phyloP scores from a whole-genome alignment of 768 basidiomycete species.

The Pulveroboletus sp. region DNA sequence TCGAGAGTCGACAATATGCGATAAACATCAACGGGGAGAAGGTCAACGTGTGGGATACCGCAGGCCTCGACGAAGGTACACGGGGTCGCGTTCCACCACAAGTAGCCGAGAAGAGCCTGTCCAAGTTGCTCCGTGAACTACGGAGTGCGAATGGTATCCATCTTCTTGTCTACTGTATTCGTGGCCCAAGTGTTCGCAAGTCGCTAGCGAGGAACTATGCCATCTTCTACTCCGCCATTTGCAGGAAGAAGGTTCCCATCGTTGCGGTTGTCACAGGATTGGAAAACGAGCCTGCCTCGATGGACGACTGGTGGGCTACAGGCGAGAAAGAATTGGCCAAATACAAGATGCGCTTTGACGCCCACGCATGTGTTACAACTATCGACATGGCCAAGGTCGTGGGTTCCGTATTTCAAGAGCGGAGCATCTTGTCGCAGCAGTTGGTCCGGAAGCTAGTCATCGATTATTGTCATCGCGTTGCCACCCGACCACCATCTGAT shows the following conservation, averaged over 20 bases:
- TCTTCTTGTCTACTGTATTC: slow-evolving; percentile 34
- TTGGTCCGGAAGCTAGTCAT: slow-evolving; percentile 21
- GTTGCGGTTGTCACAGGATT: slow-evolving; percentile 32
- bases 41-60: slow-evolving; percentile 32
- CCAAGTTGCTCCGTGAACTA: slow-evolving; percentile 32
- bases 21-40: slow-evolving; percentile 14
- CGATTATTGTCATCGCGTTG: slow-evolving; percentile 13
- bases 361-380: slow-evolving; percentile 43
- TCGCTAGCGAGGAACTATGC: slow-evolving; percentile 28
- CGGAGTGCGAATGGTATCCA: slow-evolving; percentile 27
- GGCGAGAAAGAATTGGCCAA: slow-evolving; percentile 31
- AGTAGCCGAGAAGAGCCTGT: slow-evolving; percentile 25
- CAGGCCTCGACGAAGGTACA: slow-evolving; percentile 29
- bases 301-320: slow-evolving; percentile 38
- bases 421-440: slow-evolving; percentile 20
- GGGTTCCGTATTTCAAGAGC: slow-evolving; percentile 17
- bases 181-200: slow-evolving; percentile 26
- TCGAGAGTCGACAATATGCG: slow-evolving; percentile 25
- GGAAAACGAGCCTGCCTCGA: slow-evolving; percentile 31
- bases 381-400: slow-evolving; percentile 15
- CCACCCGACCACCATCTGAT: slow-evolving; percentile 17
- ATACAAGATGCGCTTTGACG: slow-evolving; percentile 36
- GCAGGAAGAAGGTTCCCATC: slow-evolving; percentile 31
- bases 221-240: slow-evolving; percentile 30
- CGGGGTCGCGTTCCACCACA: slow-evolving; percentile 23